Percentiles rank a stretch among this genome's conserved stretches.
These are phyloP conservation scores for Craspedostauros australis DNA, from an alignment of 108 stramenopile genomes.

Conservation along the genomic window DNA sequence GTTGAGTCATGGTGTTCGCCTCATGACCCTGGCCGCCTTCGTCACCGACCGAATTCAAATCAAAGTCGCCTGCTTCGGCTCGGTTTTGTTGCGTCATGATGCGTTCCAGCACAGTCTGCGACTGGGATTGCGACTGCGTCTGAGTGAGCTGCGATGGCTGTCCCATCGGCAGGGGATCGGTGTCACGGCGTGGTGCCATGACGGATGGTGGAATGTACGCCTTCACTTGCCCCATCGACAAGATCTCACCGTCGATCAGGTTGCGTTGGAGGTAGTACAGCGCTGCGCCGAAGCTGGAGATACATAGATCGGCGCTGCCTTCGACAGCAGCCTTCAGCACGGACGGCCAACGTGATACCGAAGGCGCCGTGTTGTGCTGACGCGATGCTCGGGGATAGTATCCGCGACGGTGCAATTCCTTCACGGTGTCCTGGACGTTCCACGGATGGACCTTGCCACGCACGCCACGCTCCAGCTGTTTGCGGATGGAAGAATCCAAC, in stretches of 20 bases:
- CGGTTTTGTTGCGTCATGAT: too few relatives aligned
- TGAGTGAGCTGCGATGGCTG: neutral
- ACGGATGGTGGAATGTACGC: conserved; percentile 71
- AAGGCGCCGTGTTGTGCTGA: conserved; percentile 9
- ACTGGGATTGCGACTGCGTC: neutral
- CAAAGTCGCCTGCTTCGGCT: too few relatives aligned
- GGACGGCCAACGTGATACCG: conserved; percentile 68
- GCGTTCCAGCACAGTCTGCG: too few relatives aligned
- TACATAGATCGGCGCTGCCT: conserved; percentile 69
- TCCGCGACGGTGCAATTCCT: conserved; percentile 63
- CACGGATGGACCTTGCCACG: conserved; percentile 68
- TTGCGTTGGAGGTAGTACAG: conserved; percentile 86
- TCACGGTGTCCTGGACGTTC: conserved; percentile 65
- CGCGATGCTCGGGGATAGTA: conserved; percentile 78
- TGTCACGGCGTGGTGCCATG: neutral
- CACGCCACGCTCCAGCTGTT: conserved; percentile 38
- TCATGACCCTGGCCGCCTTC: too few relatives aligned
- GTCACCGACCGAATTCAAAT: too few relatives aligned
- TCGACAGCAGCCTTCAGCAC: conserved; percentile 75
- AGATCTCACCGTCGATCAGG: conserved; percentile 88
- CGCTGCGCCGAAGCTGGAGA: conserved; percentile 84
- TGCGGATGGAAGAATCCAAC: conserved; percentile 41
- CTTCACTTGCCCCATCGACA: conserved; percentile 86
- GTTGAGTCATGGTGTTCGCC: too few relatives aligned
- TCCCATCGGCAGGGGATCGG: neutral